Base-by-base conservation (phyloP, 768 basidiomycete species). In the Suillus spraguei region DNA sequence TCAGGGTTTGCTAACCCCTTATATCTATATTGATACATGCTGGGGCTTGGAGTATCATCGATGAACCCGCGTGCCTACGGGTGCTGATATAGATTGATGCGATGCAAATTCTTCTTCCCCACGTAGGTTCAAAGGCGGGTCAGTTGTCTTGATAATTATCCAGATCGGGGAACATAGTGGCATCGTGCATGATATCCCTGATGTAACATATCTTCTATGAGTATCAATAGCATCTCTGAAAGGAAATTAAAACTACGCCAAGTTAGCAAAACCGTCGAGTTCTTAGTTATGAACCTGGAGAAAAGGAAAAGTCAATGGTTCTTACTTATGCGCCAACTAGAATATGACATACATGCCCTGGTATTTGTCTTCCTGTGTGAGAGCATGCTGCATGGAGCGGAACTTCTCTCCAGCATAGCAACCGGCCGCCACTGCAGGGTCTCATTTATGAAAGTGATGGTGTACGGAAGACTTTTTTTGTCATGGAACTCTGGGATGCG, bases 171-270 rank as follows among this genome's bases (percentile, higher is more conserved):
- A 68, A 74, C 44, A 62, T 52, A 28, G 58, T 66, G 38, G 63
- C 60, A 38, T 71, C 66, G 28, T 65, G 69, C 59, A 68, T 63
- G 22, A 75, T 68, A 14, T 61, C 64, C 63, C 71, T 75, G 28
- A 41, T 62, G 35, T 62, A 24, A 52, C 52, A 49, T 33, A 32
- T 36, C 38, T 22, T 53, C 17, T 32, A 9, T 55, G 36, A 55
- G 54, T 14, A 36, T 38, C 35, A 16, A 54, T 22, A 5, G 11
- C 8, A 7, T n/a, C 28, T 24, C n/a, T 16, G 9, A 24, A 22
- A 32, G 20, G 41, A 4, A 38, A 33, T n/a, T 6, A 10, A 59
- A 39, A 60, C 60, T 47, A 69, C 72, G 69, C 67, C 38, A 72
- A 35, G 54, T 72, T 70, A 7, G 64, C 65, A 35, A 71, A 64